These are phyloP conservation scores for Pulveroboletus frians DNA, from an alignment of 768 basidiomycete species.

Conservation along the genomic window DNA sequence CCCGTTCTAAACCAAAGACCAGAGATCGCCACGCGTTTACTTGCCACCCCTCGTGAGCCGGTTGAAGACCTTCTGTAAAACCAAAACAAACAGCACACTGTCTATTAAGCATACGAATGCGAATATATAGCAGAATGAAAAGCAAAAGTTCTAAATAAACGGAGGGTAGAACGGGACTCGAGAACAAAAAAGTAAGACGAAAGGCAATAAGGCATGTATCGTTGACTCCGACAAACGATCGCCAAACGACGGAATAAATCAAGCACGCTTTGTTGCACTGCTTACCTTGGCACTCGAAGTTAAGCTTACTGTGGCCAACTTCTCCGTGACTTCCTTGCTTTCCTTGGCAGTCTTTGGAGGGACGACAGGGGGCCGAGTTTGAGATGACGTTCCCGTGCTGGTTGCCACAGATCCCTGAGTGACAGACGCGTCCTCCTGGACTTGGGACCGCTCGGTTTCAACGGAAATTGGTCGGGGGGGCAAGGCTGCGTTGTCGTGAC, in stretches of 20 bases:
- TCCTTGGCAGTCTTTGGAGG: constrained; percentile 14
- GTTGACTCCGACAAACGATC: neutral
- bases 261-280: constrained; percentile 10
- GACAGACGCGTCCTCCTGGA: neutral
- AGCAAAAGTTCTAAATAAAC: neutral
- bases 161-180: neutral
- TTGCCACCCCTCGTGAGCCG: constrained; percentile 24
- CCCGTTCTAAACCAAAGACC: neutral
- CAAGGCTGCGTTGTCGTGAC: neutral
- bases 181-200: neutral
- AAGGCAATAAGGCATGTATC: neutral
- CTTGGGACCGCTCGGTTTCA: neutral
- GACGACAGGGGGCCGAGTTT: neutral
- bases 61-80: constrained; percentile 27
- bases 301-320: constrained; percentile 22
- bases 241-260: constrained; percentile 5
- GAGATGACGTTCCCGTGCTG: neutral
- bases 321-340: constrained; percentile 25
- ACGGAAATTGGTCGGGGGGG: neutral
- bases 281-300: constrained; percentile 32
- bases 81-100: neutral
- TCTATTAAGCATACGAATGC: constrained; percentile 23
- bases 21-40: constrained; percentile 7
- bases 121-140: constrained; percentile 2
- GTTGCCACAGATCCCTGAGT: constrained; percentile 3